Evolutionary conservation across 768 basidiomycete genomes (phyloP).

Genomic region (Lentinus brumalis): DNA sequence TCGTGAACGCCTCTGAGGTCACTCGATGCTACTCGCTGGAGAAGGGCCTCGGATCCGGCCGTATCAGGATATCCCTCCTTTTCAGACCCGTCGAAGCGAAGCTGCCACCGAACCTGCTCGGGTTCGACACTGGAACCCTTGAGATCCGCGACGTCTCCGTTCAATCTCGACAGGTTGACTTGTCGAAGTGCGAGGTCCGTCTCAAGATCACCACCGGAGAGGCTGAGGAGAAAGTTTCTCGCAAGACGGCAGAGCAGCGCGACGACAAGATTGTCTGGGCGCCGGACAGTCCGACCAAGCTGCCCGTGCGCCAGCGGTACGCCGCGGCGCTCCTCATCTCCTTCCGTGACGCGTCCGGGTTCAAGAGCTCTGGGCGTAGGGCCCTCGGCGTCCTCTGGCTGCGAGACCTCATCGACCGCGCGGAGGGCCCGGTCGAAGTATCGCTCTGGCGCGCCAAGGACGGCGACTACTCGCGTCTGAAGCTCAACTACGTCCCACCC

Average conservation of each 20-base stretch:
- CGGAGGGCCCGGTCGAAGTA: slow-evolving; percentile 45
- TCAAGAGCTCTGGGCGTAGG: slow-evolving; percentile 29
- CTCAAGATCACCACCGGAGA: slow-evolving; percentile 45
- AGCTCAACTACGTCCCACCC: slow-evolving; percentile 34
- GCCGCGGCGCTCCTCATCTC: slow-evolving; percentile 43
- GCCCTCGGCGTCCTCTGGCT: slow-evolving; percentile 55
- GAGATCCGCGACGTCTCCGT: slow-evolving; percentile 44
- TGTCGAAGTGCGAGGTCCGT: slow-evolving; percentile 42
- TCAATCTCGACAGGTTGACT: slow-evolving; percentile 33
- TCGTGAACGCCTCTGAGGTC: slow-evolving; percentile 51
- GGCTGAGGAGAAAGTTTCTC: slow-evolving; percentile 42
- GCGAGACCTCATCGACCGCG: slow-evolving; percentile 54
- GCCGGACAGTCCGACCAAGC: slow-evolving; percentile 38
- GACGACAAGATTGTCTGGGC: slow-evolving; percentile 36
- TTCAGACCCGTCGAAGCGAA: slow-evolving; percentile 68
- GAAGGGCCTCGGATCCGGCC: slow-evolving; percentile 70
- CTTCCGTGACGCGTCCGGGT: slow-evolving; percentile 43
- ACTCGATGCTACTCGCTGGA: slow-evolving; percentile 63
- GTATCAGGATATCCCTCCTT: slow-evolving; percentile 61
- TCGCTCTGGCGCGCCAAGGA: slow-evolving; percentile 38
- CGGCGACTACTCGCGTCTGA: slow-evolving; percentile 32
- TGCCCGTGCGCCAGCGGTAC: slow-evolving; percentile 53
- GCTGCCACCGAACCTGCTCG: slow-evolving; percentile 57
- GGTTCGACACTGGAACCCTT: slow-evolving; percentile 73
- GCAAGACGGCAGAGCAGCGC: slow-evolving; percentile 34